Percentiles rank a stretch among this genome's conserved stretches.
Conservation (phyloP, 2,329 filamentous ascomycete species). For the Colletotrichum camelliae region DNA sequence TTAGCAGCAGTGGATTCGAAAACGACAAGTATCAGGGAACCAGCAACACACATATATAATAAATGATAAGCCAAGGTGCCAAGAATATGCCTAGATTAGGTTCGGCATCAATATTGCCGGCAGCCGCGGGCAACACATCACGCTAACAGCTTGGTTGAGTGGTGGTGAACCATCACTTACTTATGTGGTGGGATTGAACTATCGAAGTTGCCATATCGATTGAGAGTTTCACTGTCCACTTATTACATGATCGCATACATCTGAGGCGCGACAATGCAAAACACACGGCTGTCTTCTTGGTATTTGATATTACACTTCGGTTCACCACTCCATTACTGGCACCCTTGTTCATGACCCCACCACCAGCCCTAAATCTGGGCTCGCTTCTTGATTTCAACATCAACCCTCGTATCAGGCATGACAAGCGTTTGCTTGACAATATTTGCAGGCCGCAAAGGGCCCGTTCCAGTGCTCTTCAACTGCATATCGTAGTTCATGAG, state of each 20-base stretch:
- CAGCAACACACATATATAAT: not conserved
- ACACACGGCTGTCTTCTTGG: too few relatives aligned
- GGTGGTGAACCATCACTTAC: too few relatives aligned
- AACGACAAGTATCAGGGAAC: not conserved
- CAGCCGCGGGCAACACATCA: too few relatives aligned
- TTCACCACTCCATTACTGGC: not conserved
- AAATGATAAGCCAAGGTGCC: not conserved
- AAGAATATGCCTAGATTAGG: not conserved
- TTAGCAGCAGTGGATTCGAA: not conserved
- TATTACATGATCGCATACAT: too few relatives aligned
- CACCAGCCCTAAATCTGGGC: not conserved
- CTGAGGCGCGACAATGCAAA: too few relatives aligned
- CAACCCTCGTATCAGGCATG: not conserved
- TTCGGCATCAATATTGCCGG: not conserved
- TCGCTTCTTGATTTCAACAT: conserved; percentile 14
- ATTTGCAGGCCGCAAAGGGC: not conserved
- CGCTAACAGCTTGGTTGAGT: too few relatives aligned
- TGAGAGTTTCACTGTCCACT: too few relatives aligned
- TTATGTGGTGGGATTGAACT: too few relatives aligned
- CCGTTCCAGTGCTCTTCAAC: not conserved
- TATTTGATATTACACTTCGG: too few relatives aligned
- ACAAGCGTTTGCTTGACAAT: not conserved
- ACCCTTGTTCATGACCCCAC: not conserved
- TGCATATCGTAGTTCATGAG: conserved; percentile 20
- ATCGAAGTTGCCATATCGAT: too few relatives aligned